phyloP scores from a whole-genome alignment of 2,329 filamentous ascomycete genomes.

The Blastomyces gilchristii region DNA sequence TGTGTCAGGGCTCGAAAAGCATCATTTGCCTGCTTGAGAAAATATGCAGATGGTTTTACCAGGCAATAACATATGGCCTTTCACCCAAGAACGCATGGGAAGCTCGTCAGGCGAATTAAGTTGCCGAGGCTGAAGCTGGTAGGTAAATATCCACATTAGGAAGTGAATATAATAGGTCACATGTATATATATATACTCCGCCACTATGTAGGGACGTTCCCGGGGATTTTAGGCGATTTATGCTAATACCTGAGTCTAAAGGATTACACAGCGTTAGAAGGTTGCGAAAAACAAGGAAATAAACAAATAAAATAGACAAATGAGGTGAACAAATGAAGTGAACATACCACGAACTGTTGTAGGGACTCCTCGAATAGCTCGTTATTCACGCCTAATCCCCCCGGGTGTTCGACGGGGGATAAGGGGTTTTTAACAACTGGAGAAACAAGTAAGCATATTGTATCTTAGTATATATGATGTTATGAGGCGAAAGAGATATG shows the following conservation, averaged over 20 bases:
- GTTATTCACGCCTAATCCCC: conserved; percentile 53
- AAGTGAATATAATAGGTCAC: background rate
- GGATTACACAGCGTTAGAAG: background rate
- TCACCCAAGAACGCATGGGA: background rate
- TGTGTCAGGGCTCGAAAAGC: background rate
- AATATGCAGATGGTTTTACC: background rate
- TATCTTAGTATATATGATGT: background rate
- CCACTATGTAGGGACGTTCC: background rate
- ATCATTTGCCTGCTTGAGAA: background rate
- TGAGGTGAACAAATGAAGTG: too few relatives aligned
- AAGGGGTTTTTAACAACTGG: conserved; percentile 55
- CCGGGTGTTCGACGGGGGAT: conserved; percentile 50
- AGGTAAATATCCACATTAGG: background rate
- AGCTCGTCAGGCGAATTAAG: background rate
- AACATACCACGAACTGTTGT: conserved; percentile 41
- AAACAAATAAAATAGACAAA: background rate
- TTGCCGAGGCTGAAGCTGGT: background rate
- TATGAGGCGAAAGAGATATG: background rate
- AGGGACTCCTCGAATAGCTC: conserved; percentile 53
- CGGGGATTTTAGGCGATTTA: background rate
- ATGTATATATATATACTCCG: background rate
- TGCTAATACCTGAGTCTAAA: background rate
- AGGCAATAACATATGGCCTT: background rate
- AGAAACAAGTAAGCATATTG: background rate
- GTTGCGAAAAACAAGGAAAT: background rate